Percentiles rank a stretch among this genome's conserved stretches.
Evolutionary conservation across 352 stramenopile species (phyloP).

Genomic region (Lagenidium sp.): DNA sequence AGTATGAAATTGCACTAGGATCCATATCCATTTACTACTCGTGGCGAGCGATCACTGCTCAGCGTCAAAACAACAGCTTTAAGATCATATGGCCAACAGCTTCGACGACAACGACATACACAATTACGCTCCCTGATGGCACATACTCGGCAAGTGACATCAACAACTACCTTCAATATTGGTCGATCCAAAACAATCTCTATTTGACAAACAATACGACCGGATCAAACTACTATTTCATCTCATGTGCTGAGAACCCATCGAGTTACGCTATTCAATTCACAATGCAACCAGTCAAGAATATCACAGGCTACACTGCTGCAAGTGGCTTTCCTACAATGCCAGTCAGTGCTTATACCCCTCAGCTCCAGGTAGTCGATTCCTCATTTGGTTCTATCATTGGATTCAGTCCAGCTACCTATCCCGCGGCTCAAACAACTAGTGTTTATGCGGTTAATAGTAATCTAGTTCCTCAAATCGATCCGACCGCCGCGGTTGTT

Average conservation of each 20-base stretch:
- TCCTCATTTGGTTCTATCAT: conserved; percentile 5
- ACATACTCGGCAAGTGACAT: conserved; percentile 15
- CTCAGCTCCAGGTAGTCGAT: conserved; percentile 8
- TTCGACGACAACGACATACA: conserved; percentile 12
- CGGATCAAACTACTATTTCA: conserved; percentile 13
- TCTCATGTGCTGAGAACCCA: conserved; percentile 11
- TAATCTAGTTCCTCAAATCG: conserved; percentile 5
- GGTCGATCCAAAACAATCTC: conserved; percentile 15
- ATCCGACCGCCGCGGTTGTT: conserved; percentile 5
- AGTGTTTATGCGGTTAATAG: conserved; percentile 3
- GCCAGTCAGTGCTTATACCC: conserved; percentile 6
- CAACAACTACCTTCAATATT: conserved; percentile 17
- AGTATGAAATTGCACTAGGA: conserved; percentile 10
- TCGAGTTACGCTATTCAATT: conserved; percentile 11
- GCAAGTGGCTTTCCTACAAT: conserved; percentile 8
- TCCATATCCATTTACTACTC: conserved; percentile 11
- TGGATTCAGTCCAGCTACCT: conserved; percentile 3
- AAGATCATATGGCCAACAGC: conserved; percentile 18
- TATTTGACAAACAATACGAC: conserved; percentile 17
- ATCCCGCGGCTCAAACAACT: conserved; percentile 3
- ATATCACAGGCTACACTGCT: conserved; percentile 7
- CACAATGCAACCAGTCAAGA: conserved; percentile 4
- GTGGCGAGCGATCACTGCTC: conserved; percentile 7
- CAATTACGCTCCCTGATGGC: conserved; percentile 12
- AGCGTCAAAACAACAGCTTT: conserved; percentile 9